phyloP scores from a whole-genome alignment of 2,329 filamentous ascomycete species.

The Aspergillus carbonarius region DNA sequence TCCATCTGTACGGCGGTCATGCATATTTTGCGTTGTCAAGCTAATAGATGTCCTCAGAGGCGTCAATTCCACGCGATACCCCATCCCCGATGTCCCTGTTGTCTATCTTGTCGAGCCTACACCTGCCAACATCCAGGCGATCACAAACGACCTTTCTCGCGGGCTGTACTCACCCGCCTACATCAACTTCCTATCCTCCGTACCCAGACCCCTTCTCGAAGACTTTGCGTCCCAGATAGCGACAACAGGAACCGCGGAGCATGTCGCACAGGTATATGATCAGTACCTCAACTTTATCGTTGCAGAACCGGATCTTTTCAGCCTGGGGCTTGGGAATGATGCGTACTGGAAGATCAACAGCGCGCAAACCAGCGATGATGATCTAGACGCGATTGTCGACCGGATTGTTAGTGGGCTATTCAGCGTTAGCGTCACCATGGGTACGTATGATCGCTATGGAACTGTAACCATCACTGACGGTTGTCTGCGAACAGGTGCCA shows the following conservation, averaged over 20 bases:
- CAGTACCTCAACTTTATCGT: slow-evolving; percentile 98
- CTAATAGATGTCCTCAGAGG: slow-evolving; percentile 52
- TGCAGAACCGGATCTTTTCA: slow-evolving; percentile 92
- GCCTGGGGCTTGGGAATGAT: slow-evolving; percentile 86
- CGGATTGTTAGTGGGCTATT: slow-evolving; percentile 95
- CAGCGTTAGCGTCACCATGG: slow-evolving; percentile 98
- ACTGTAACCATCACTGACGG: slow-evolving; percentile 6
- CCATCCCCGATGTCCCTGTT: slow-evolving; percentile 93
- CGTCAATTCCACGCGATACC: slow-evolving; percentile 75
- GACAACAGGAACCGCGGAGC: slow-evolving; percentile 77
- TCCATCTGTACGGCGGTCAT: slow-evolving; percentile 71
- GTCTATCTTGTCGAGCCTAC: slow-evolving; percentile 96
- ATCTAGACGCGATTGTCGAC: slow-evolving; percentile 83
- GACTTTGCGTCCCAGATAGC: slow-evolving; percentile 91
- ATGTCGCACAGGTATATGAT: slow-evolving; percentile 89
- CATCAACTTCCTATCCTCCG: slow-evolving; percentile 93
- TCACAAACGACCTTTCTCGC: slow-evolving; percentile 81
- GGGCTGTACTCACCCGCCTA: slow-evolving; percentile 91
- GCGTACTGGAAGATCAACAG: slow-evolving; percentile 97
- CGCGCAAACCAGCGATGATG: slow-evolving; percentile 82
- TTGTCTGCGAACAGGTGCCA: slow-evolving; percentile 62
- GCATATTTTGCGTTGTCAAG: neutral
- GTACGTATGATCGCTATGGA: slow-evolving; percentile 46
- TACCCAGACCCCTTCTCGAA: slow-evolving; percentile 85
- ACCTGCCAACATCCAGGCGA: slow-evolving; percentile 72